Evolutionary conservation across 768 basidiomycete genomes (phyloP).

Genomic region (Lactifluus volemus): DNA sequence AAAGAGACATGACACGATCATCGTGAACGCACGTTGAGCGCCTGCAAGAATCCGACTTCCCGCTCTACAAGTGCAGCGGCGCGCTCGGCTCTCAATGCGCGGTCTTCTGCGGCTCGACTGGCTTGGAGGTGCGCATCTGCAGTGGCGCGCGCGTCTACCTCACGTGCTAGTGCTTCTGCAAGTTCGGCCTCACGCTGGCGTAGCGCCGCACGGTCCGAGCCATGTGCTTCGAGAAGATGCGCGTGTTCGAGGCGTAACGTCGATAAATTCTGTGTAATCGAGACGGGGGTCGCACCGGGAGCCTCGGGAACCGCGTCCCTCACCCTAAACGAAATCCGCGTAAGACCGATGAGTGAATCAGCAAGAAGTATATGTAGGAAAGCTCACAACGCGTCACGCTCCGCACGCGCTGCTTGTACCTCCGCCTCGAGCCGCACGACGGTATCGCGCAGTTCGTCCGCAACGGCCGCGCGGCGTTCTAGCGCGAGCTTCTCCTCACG

Average conservation of each 20-base stretch:
- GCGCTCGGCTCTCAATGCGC: constrained; percentile 31
- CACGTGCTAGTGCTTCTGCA: constrained; percentile 9
- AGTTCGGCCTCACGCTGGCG: constrained; percentile 47
- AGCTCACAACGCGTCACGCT: constrained; percentile 51
- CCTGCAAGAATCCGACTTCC: constrained; percentile 59
- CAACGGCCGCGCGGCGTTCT: constrained; percentile 40
- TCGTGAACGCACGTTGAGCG: constrained; percentile 46
- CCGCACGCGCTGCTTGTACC: constrained; percentile 48
- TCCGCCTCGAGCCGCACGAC: constrained; percentile 55
- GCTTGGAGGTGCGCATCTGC: constrained; percentile 31
- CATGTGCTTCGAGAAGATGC: constrained; percentile 57
- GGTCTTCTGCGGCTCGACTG: constrained; percentile 33
- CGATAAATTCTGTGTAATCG: constrained; percentile 50
- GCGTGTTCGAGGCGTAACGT: constrained; percentile 55
- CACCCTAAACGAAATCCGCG: background rate
- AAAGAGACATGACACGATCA: background rate
- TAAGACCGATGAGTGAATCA: background rate
- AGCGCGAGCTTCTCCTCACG: constrained; percentile 65
- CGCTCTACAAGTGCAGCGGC: constrained; percentile 39
- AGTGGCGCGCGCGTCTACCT: constrained; percentile 29
- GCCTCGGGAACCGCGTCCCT: constrained; percentile 24
- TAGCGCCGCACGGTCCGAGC: constrained; percentile 45
- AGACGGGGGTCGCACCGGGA: constrained; percentile 41
- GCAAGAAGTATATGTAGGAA: background rate
- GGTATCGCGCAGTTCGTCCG: constrained; percentile 48